Percentiles rank a stretch among this genome's conserved stretches.
phyloP scores from a whole-genome alignment of 768 basidiomycete genomes.

The Auriscalpium orientale region DNA sequence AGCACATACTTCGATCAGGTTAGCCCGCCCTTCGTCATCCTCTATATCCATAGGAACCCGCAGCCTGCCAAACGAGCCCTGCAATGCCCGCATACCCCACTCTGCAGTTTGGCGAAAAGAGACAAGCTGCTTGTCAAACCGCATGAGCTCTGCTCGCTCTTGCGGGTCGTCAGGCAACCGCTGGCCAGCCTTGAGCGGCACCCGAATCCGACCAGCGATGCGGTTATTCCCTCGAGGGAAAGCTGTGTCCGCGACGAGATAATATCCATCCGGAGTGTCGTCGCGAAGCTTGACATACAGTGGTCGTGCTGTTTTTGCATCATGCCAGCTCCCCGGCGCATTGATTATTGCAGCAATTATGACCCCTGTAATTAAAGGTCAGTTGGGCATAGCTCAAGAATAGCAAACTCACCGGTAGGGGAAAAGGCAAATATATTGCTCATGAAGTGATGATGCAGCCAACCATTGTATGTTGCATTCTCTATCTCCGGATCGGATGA shows the following conservation, averaged over 20 bases:
- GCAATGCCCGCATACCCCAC: constrained; percentile 41
- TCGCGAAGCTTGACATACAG: neutral
- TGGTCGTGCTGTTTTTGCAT: neutral
- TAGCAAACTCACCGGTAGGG: neutral
- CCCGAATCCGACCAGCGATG: neutral
- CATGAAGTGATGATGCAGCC: neutral
- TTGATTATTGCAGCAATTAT: neutral
- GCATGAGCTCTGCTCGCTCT: constrained; percentile 5
- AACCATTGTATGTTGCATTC: neutral
- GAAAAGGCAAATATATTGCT: neutral
- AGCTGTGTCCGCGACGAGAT: neutral
- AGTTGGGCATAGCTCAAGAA: neutral
- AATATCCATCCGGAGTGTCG: neutral
- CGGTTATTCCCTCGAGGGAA: neutral
- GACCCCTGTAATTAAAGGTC: neutral
- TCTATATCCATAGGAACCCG: constrained; percentile 23
- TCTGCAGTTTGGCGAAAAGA: constrained; percentile 37
- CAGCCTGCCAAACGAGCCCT: constrained; percentile 40
- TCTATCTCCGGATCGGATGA: neutral
- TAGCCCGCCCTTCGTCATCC: constrained; percentile 14
- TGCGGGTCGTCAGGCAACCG: neutral
- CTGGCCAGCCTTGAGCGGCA: neutral
- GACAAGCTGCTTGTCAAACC: constrained; percentile 6
- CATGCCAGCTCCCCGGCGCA: neutral
- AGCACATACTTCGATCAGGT: constrained; percentile 30